Evolutionary conservation across 805 yeast species (phyloP), one percentile per base, ranked within the genome.

Genomic region (Candida ovalis): DNA sequence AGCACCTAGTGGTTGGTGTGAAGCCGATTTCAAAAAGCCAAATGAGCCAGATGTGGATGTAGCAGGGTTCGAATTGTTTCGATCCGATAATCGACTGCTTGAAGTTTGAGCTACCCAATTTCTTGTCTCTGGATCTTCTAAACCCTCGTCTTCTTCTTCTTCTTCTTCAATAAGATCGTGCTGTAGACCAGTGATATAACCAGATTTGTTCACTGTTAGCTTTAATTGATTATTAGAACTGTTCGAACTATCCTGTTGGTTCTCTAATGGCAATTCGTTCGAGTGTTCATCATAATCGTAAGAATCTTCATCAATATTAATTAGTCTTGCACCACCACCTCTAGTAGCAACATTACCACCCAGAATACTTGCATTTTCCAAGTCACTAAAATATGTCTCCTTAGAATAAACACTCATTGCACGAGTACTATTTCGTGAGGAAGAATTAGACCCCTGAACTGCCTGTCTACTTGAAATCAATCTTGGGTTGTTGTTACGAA

Each of bases 401-500:
- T 61, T 64, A 7, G 68, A 63, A 40, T 57, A 61, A 5, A 62
- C 52, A 45, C 67, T 61, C 44, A 52, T 50, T 3, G 64, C 65
- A 22, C 51, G 54, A 38, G 42, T 49, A 44, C 54, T 53, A 37
- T 39, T 35, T 19, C 59, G 49, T 2, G 61, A 55, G 19, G 53
- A 51, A n/a, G 53, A 43, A 2, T 56, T 50, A 18, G 52, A 54
- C 18, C 53, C 30, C 15, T 24, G 18, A n/a, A 39, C 51, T 4
- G 51, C 52, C 24, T 49, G 45, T 2, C 46, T 41, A 23, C 55
- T 47, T 12, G 48, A 35, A 7, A 38, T 36, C 1, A 54, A 46
- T 40, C 60, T 51, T 9, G 61, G 48, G 19, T 48, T 28, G 15
- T 74, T 71, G 42, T 78, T 75, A 23, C 84, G 72, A 21, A 81